A percentile compares a stretch with the other conserved stretches of the same genome.
phyloP scores from a whole-genome alignment of 2,329 filamentous ascomycete species.

The Didymella arachidicola region DNA sequence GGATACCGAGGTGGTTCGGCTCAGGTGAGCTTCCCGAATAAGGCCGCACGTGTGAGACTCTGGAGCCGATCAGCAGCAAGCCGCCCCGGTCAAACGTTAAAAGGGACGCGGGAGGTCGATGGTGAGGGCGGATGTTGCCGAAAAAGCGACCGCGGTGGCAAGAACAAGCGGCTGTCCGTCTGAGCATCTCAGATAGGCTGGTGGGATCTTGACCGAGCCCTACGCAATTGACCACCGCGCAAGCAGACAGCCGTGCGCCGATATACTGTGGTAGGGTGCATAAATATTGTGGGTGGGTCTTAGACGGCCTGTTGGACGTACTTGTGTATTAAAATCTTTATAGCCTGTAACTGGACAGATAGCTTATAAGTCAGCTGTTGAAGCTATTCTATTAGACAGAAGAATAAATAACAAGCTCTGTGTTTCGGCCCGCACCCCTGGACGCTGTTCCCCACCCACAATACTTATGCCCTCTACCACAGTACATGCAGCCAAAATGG shows the following conservation, averaged over 20 bases:
- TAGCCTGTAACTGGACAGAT: too few relatives aligned
- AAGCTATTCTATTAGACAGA: too few relatives aligned
- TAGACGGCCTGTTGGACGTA: too few relatives aligned
- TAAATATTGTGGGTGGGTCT: too few relatives aligned
- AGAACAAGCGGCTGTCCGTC: constrained; percentile 10
- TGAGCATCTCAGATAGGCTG: background rate
- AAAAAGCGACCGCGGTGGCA: constrained; percentile 1
- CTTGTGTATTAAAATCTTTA: too few relatives aligned
- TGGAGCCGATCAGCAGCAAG: constrained; percentile 9
- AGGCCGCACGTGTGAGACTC: constrained; percentile 13
- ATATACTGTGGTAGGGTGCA: too few relatives aligned
- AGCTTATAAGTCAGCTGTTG: too few relatives aligned
- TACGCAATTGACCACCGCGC: background rate
- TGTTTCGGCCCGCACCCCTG: too few relatives aligned
- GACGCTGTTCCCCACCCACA: too few relatives aligned
- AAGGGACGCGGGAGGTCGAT: constrained; percentile 1
- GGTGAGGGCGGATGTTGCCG: constrained; percentile 8
- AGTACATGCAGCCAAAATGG: background rate
- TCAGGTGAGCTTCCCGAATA: constrained; percentile 8
- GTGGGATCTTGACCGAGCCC: constrained; percentile 1
- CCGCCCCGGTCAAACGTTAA: constrained; percentile 11
- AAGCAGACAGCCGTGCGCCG: constrained; percentile 3
- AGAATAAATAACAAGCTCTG: too few relatives aligned
- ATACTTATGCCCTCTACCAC: too few relatives aligned
- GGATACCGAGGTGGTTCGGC: constrained; percentile 7